Base-by-base conservation (phyloP, 768 basidiomycete genomes). In the Vararia minispora region DNA sequence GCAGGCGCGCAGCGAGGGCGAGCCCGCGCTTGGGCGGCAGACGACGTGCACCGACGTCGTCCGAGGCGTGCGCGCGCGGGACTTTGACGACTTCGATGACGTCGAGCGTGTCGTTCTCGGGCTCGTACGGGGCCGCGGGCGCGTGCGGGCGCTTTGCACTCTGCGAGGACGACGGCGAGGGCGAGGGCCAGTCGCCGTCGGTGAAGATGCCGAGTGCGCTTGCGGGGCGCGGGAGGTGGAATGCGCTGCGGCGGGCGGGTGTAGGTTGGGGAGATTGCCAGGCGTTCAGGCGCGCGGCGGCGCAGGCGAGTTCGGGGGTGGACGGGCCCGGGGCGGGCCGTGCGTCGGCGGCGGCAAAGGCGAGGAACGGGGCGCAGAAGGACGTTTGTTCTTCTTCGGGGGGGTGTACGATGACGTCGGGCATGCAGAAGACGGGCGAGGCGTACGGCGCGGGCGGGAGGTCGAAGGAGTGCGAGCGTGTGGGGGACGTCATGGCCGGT, bases 301-400 rank as follows among this genome's bases (percentile, higher is more conserved):
- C 47, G 3, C 47, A 50, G 20, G 54, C 59, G 33, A 59, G 47
- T 43, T 59, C 57, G 2, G 56, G 58, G 9, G 18, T 28, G 9
- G 27, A n/a, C 27, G 27, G 9, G 9, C 27, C 27, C 9, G 27
- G 9, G 9, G n/a, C n/a, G n/a, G n/a, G n/a, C n/a, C n/a, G n/a
- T n/a, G n/a, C n/a, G n/a, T n/a, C n/a, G n/a, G n/a, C n/a, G n/a
- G n/a, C n/a, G n/a, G n/a, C n/a, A n/a, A n/a, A n/a, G n/a, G n/a
- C n/a, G n/a, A n/a, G n/a, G n/a, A n/a, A n/a, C n/a, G n/a, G n/a
- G n/a, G n/a, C n/a, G n/a, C n/a, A n/a, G n/a, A n/a, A n/a, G n/a
- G n/a, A n/a, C n/a, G n/a, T n/a, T 27, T 58, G 58, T 38, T 63
- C 60, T 29, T 62, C 61, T 41, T 63, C 60, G 12, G 61, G 61